These are phyloP conservation scores for Taiozyma sp. DNA, from an alignment of 1,139 yeast genomes.

Conservation along the genomic window DNA sequence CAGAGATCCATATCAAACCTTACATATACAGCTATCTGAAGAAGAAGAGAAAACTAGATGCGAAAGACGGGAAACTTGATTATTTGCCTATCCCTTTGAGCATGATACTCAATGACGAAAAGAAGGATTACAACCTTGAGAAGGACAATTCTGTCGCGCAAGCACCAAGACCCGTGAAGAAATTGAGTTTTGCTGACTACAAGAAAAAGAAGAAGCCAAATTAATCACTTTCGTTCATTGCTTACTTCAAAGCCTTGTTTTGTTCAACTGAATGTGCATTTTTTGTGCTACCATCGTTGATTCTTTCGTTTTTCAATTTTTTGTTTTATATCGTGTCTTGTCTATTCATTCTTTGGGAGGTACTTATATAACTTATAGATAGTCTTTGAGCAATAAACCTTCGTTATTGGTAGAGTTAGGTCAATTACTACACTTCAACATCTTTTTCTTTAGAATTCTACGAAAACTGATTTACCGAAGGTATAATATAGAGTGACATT, in stretches of 20 bases:
- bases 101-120: slow-evolving; percentile 5
- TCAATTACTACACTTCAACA: not conserved
- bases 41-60: slow-evolving; percentile 8
- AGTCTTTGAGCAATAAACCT: not conserved
- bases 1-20: slow-evolving; percentile 15
- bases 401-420: no score
- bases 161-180: slow-evolving; percentile 35
- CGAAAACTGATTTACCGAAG: not conserved
- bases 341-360: not conserved
- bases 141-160: not conserved
- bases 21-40: slow-evolving; percentile 15
- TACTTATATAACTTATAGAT: not conserved
- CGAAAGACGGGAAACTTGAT: slow-evolving; percentile 12
- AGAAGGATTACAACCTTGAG: not conserved
- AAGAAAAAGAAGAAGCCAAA: slow-evolving; percentile 55
- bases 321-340: not conserved
- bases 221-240: not conserved
- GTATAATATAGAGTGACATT: no score
- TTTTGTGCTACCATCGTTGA: not conserved
- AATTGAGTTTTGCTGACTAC: slow-evolving; percentile 79
- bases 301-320: not conserved
- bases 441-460: not conserved
- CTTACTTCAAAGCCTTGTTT: not conserved
- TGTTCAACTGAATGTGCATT: not conserved
- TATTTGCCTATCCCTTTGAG: slow-evolving; percentile 28